Conservation (phyloP, 371 early-diverging fungal genomes). For the Mucor plumbeus region DNA sequence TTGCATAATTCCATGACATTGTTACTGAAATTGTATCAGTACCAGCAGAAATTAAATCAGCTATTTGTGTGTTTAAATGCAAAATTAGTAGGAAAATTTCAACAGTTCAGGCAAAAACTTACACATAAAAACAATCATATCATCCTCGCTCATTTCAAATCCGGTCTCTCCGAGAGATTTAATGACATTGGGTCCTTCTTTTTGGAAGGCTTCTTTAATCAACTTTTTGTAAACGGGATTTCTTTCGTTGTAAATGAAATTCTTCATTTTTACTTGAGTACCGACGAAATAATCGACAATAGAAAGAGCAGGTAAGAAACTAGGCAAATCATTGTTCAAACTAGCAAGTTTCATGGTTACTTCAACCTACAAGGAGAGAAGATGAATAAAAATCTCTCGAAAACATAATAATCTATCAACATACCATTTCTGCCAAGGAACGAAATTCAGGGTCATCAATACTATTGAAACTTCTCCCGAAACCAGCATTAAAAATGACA, state of each 20-base stretch:
- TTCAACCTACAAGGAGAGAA: not conserved
- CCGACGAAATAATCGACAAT: not conserved
- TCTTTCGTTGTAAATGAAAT: not conserved
- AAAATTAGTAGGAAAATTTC: not conserved
- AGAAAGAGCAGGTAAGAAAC: constrained; percentile 16
- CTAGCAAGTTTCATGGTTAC: constrained; percentile 2
- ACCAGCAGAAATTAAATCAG: constrained; percentile 24
- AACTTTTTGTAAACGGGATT: constrained; percentile 12
- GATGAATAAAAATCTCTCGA: not conserved
- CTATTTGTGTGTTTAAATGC: constrained; percentile 1
- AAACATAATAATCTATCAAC: not conserved
- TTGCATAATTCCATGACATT: constrained; percentile 21
- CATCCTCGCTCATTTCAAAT: not conserved
- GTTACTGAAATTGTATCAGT: constrained; percentile 21
- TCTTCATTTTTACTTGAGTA: not conserved
- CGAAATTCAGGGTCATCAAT: constrained; percentile 22
- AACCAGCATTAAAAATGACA: constrained; percentile 9
- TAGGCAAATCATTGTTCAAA: constrained; percentile 12
- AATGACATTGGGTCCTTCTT: constrained; percentile 7
- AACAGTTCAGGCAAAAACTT: not conserved
- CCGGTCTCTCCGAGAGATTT: constrained; percentile 15
- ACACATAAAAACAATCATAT: constrained; percentile 13
- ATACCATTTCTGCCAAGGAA: not conserved
- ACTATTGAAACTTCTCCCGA: constrained; percentile 5
- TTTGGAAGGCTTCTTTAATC: constrained; percentile 11